phyloP scores from a whole-genome alignment of 306 rosid species.

The Ochetophila trinervis region DNA sequence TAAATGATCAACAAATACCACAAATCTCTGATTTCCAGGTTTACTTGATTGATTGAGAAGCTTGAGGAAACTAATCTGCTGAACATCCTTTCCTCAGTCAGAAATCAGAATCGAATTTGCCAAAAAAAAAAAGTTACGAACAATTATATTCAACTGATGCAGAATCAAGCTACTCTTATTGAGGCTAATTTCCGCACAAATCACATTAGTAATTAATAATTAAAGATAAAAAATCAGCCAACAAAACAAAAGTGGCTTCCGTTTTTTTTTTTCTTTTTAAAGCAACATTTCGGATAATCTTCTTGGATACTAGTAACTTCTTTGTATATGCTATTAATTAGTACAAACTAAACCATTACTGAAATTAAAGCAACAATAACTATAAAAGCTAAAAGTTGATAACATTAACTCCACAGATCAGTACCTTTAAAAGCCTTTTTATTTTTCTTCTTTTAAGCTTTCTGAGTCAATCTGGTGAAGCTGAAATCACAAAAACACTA shows the following conservation, averaged over 20 bases:
- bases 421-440: conserved; percentile 4
- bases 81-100: not conserved
- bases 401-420: too few relatives aligned
- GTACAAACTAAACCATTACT: not conserved
- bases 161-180: not conserved
- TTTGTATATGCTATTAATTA: not conserved
- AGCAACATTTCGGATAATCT: conserved; percentile 18
- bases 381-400: conserved; percentile 1
- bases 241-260: not conserved
- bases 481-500: conserved; percentile 24
- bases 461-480: conserved; percentile 36
- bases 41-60: conserved; percentile 8
- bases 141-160: not conserved
- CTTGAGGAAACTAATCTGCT: not conserved
- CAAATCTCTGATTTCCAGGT: conserved; percentile 11
- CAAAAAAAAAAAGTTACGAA: not conserved
- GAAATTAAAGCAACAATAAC: conserved; percentile 15
- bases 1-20: conserved; percentile 14
- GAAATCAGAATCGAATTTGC: conserved; percentile 3
- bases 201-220: not conserved
- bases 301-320: not conserved
- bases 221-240: not conserved
- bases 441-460: conserved; percentile 5
- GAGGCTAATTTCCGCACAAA: not conserved
- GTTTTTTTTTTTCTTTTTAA: not conserved